phyloP scores from a whole-genome alignment of 1,284 basidiomycete genomes.

The Singerocomus inundabilis region DNA sequence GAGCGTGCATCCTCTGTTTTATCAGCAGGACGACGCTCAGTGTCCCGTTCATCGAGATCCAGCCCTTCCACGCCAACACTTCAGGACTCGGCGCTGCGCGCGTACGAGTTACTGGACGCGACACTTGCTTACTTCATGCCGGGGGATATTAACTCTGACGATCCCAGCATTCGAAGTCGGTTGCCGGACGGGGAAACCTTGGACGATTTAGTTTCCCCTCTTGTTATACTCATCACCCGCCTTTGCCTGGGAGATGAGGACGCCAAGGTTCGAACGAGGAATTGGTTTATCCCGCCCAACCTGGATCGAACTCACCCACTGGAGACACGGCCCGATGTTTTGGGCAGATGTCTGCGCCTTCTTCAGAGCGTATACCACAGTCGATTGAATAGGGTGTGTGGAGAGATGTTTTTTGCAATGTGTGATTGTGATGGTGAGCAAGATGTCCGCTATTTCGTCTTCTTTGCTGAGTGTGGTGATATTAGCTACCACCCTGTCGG shows the following conservation, averaged over 20 bases:
- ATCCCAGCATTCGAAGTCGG: conserved; percentile 51
- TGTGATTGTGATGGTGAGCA: conserved; percentile 76
- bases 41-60: conserved; percentile 53
- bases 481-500: conserved; percentile 63
- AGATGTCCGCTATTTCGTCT: not conserved
- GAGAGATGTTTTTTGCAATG: conserved; percentile 83
- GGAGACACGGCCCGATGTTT: conserved; percentile 65
- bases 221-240: conserved; percentile 71
- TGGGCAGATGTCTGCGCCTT: conserved; percentile 81
- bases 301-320: conserved; percentile 77
- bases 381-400: conserved; percentile 69
- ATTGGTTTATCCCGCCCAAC: conserved; percentile 69
- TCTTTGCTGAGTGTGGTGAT: not conserved
- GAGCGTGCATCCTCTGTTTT: conserved; percentile 60
- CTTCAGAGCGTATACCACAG: conserved; percentile 71
- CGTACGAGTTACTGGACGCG: conserved; percentile 63
- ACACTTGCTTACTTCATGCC: conserved; percentile 67
- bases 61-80: conserved; percentile 30
- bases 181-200: conserved; percentile 52
- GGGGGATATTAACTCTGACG: conserved; percentile 60
- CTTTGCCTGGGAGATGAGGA: conserved; percentile 62
- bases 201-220: conserved; percentile 76
- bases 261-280: conserved; percentile 54
- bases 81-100: conserved; percentile 57
- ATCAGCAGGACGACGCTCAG: conserved; percentile 51